phyloP scores from a whole-genome alignment of 108 stramenopile species.

The Phaeodactylum tricornutum region DNA sequence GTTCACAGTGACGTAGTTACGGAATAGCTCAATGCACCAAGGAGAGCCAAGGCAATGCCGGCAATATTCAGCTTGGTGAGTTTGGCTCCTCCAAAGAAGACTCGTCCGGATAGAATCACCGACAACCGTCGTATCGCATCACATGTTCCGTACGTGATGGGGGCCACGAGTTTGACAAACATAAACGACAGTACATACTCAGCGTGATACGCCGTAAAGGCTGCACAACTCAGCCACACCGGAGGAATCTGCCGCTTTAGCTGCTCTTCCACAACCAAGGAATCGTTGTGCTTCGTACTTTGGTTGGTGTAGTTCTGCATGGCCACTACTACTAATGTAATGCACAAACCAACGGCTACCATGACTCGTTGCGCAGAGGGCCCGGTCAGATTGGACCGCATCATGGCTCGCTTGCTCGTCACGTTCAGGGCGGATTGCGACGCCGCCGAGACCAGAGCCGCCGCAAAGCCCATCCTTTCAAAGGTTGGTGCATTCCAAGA shows the following conservation, averaged over 20 bases:
- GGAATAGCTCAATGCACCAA: conserved; percentile 57
- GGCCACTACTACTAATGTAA: conserved; percentile 26
- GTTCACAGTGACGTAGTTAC: conserved; percentile 11
- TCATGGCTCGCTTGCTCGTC: conserved; percentile 50
- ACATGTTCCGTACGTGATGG: conserved; percentile 66
- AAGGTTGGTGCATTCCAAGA: conserved; percentile 71
- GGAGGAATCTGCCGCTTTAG: conserved; percentile 21
- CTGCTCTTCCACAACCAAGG: conserved; percentile 3
- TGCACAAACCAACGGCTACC: conserved; percentile 56
- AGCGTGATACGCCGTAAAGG: conserved; percentile 55
- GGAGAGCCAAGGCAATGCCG: conserved; percentile 45
- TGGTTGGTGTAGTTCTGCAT: conserved; percentile 10
- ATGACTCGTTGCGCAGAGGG: conserved; percentile 55
- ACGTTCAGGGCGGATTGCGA: conserved; percentile 66
- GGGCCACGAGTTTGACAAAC: conserved; percentile 59
- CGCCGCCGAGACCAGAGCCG: conserved; percentile 49
- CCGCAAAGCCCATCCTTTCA: conserved; percentile 49
- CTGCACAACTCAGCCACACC: conserved; percentile 34
- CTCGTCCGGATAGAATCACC: conserved; percentile 51
- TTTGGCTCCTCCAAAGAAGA: conserved; percentile 50
- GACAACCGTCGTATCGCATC: conserved; percentile 58
- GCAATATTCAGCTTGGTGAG: conserved; percentile 45
- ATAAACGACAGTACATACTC: conserved; percentile 65
- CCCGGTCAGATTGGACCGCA: conserved; percentile 33
- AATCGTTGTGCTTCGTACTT: conserved; percentile 1